Base-by-base conservation (phyloP, 2,329 filamentous ascomycete species). In the Phaeosphaeriaceae sp. region DNA sequence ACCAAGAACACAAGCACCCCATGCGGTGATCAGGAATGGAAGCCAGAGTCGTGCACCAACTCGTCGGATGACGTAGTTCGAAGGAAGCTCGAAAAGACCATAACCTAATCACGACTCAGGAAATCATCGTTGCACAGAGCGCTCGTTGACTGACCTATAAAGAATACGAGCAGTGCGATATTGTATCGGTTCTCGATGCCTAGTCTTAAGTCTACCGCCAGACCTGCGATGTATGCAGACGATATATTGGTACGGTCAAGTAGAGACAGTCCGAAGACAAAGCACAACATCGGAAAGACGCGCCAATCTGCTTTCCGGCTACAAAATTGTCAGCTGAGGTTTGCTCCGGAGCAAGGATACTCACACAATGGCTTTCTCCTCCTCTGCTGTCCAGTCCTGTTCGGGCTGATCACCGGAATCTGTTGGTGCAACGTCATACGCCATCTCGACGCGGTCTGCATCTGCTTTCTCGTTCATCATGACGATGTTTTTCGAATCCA, bases 221-320 rank as follows among this genome's bases (percentile, higher is more conserved):
- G 58, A 17, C 66, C 68, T 9, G 68, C 66, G 33, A 71, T 68
- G 40, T 68, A 69, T 20, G 67, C 68, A 25, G 65, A 24, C 3
- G 65, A 68, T 19, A 71, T 67, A 21, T 69, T 71, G 1, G 65
- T 67, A 9, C 67, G 56, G 24, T 71, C 67, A 10, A 69, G 56
- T 1, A 70, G 61, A n/a, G 67, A 70, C 4, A 75, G 56, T 3
- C 68, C 66, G 45, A 75, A 75, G 19, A 75, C 67, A 19, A 74
- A 58, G 51, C 72, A 74, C 19, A 76, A 61, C 67, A 76, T 76
- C 3, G 73, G 72, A 24, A 75, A 72, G 4, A 75, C 68, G 11
- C 66, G 65, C 47, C 58, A 66, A 48, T 76, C 73, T 15, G 70
- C 68, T 61, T 74, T 76, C 21, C 63, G 63, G 15, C 68, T 73